Conservation (phyloP, 2,329 filamentous ascomycete species). For the Aspergillus sp. region DNA sequence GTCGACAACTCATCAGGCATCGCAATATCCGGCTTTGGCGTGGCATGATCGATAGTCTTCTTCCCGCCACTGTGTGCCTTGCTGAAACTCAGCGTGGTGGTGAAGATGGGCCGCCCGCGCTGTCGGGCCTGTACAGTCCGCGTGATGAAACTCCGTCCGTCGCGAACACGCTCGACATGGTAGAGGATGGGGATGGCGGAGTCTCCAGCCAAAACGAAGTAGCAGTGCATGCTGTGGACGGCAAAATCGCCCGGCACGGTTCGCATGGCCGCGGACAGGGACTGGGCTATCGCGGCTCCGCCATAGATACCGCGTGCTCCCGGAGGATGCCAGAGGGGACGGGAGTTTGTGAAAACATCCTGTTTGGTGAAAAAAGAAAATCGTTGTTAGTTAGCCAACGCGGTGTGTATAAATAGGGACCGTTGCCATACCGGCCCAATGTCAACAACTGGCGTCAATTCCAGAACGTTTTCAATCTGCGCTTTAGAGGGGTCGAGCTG, state of each 20-base stretch:
- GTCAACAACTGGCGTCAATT: constrained; percentile 64
- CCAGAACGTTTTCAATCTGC: constrained; percentile 79
- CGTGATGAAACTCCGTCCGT: constrained; percentile 82
- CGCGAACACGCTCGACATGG: constrained; percentile 87
- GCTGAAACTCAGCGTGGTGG: constrained; percentile 85
- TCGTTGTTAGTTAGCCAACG: neutral
- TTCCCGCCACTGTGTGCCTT: constrained; percentile 48
- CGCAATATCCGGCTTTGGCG: constrained; percentile 48
- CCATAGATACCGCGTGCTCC: constrained; percentile 91
- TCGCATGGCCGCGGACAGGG: constrained; percentile 74
- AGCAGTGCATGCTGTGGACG: constrained; percentile 97
- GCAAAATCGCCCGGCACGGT: constrained; percentile 74
- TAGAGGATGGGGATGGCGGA: constrained; percentile 80
- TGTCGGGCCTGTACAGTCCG: constrained; percentile 94
- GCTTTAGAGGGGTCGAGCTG: constrained; percentile 64
- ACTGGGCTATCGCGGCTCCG: constrained; percentile 87
- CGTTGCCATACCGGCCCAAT: constrained; percentile 49
- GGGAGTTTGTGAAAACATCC: constrained; percentile 93
- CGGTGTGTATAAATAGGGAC: neutral
- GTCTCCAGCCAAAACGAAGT: constrained; percentile 90
- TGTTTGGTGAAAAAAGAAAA: constrained; percentile 24
- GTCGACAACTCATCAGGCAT: constrained; percentile 30
- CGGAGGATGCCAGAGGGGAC: constrained; percentile 82
- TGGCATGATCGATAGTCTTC: constrained; percentile 57
- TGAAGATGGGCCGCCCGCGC: constrained; percentile 83